A percentile compares a stretch with the other conserved stretches of the same genome.
phyloP scores from a whole-genome alignment of 495 filamentous ascomycete species.

The Stereocaulon alpinum region DNA sequence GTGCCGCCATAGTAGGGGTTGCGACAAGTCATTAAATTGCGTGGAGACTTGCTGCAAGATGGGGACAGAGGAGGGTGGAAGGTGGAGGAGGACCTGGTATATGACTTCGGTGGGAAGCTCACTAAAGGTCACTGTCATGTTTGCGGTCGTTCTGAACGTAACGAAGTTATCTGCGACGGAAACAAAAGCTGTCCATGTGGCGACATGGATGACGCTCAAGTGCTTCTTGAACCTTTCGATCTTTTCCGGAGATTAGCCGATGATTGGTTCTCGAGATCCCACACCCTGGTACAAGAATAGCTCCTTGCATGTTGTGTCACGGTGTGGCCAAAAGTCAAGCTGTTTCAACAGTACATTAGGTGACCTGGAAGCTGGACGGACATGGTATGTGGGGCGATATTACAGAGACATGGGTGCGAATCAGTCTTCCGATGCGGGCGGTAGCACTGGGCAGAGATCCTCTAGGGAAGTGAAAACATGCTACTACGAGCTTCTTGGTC shows the following conservation, averaged over 20 bases:
- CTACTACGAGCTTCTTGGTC: constrained; percentile 81
- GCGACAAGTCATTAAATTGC: constrained; percentile 53
- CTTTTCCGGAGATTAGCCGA: not conserved
- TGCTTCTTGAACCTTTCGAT: not conserved
- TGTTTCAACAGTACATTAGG: not conserved
- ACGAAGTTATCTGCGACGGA: not conserved
- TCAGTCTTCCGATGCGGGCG: constrained; percentile 50
- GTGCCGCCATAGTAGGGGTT: constrained; percentile 67
- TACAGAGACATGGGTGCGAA: constrained; percentile 59
- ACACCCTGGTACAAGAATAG: not conserved
- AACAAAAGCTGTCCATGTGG: not conserved
- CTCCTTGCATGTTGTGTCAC: not conserved
- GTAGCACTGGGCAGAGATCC: constrained; percentile 21
- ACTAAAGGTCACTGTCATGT: constrained; percentile 23
- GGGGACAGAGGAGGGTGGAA: constrained; percentile 39
- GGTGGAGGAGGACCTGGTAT: constrained; percentile 52
- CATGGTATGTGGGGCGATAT: not conserved
- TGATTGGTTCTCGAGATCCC: not conserved
- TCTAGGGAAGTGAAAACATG: constrained; percentile 52
- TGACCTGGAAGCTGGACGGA: not conserved
- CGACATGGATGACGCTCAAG: not conserved
- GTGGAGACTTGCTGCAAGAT: constrained; percentile 50
- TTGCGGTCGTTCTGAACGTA: not conserved
- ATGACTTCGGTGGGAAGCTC: constrained; percentile 66
- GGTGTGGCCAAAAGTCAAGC: not conserved